Base-by-base conservation (phyloP, 2,329 filamentous ascomycete species). In the Colletotrichum sp. region DNA sequence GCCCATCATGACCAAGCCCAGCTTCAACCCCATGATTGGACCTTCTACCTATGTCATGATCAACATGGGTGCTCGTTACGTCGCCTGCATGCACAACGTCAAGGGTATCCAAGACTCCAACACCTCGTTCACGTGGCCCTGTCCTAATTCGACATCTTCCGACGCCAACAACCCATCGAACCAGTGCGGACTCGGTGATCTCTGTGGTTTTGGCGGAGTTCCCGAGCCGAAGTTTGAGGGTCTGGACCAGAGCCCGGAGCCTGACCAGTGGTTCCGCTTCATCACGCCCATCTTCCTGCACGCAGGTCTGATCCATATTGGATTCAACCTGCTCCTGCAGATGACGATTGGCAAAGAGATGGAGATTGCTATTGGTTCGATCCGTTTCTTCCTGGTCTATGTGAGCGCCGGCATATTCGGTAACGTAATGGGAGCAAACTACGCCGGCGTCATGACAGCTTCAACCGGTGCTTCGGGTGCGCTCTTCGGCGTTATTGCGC, bases 251-350 rank as follows among this genome's bases (percentile, higher is more conserved):
- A 86, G 78, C 12, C 89, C 93, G 3, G 89, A 92, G 76, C 97
- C 97, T 1, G 93, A 99, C 82, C 97, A 99, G 84, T 99, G 97
- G 97, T 99, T 92, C 86, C 94, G 97, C 76, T 99, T 99, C 87
- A 98, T 99, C 82, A 87, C 94, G 3, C 96, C 97, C 52, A 98
- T 99, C 77, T 99, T 99, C 86, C 88, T 99, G 80, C 97, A 99
- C 81, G 96, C 95, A 2, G 97, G 97, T 16, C 86, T 99, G 72
- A 93, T 99, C 77, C 97, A 99, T 82, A 98, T 99, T 74, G 95
- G 92, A 18, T 98, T 99, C 90, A 99, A 99, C 85, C 90, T 99
- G 85, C 90, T 99, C 9, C 90, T 98, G 26, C 97, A 99, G 84
- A 86, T 98, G 81, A 98, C 95, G 0, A 91, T 99, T 71, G 97